Percentiles rank a stretch among this genome's conserved stretches.
Conservation (phyloP, 306 rosid genomes). For the Pterocarpus macrocarpus region DNA sequence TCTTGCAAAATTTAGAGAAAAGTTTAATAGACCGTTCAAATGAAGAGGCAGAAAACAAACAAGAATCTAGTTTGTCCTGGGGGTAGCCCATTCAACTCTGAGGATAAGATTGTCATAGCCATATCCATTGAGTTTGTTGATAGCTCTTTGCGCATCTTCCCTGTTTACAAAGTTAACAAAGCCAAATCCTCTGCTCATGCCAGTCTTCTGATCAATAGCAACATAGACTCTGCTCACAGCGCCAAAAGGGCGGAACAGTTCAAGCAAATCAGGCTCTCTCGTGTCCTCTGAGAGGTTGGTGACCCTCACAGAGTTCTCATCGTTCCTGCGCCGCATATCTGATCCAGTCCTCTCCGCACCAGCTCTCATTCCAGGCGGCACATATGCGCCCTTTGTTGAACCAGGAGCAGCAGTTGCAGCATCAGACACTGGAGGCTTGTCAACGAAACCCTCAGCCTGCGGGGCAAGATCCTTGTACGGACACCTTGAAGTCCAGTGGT, state of each 20-base stretch:
- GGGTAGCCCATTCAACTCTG: slow-evolving; percentile 68
- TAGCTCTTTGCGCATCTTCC: slow-evolving; percentile 95
- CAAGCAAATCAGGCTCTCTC: slow-evolving; percentile 89
- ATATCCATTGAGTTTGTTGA: slow-evolving; percentile 91
- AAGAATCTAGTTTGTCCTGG: slow-evolving; percentile 48
- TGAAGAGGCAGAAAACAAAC: not conserved
- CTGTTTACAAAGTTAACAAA: slow-evolving; percentile 93
- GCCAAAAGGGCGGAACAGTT: slow-evolving; percentile 95
- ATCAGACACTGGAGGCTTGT: slow-evolving; percentile 70
- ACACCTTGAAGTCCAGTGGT: slow-evolving; percentile 96
- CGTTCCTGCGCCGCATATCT: slow-evolving; percentile 93
- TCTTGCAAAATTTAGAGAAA: not conserved
- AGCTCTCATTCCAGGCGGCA: slow-evolving; percentile 84
- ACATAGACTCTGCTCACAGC: slow-evolving; percentile 90
- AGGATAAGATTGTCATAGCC: slow-evolving; percentile 82
- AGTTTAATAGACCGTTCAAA: not conserved
- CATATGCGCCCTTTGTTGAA: slow-evolving; percentile 71
- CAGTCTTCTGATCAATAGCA: slow-evolving; percentile 88
- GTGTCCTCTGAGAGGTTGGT: slow-evolving; percentile 97
- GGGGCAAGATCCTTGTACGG: slow-evolving; percentile 92
- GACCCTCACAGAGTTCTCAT: slow-evolving; percentile 94
- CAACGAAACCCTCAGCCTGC: slow-evolving; percentile 64
- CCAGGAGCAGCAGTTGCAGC: slow-evolving; percentile 53
- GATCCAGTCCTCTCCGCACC: slow-evolving; percentile 79
- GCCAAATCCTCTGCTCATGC: slow-evolving; percentile 94